Evolutionary conservation across 1,139 yeast genomes (phyloP).

Genomic region (Lodderomyces margitis): DNA sequence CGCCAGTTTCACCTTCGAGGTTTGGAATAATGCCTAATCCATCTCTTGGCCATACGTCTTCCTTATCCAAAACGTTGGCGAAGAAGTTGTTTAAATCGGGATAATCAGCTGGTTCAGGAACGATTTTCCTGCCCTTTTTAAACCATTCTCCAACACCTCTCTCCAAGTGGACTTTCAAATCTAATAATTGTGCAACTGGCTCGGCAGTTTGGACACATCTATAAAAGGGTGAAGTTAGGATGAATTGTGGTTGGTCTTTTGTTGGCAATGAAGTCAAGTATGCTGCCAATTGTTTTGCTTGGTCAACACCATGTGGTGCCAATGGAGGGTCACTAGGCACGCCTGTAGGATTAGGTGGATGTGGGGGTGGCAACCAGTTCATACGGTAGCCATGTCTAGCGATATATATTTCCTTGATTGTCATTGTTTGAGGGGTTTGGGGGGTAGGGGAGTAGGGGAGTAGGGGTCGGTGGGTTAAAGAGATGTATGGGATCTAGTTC

Average conservation of each 20-base stretch:
- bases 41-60: slow-evolving; percentile 43
- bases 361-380: slow-evolving; percentile 79
- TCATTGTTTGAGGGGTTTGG: slow-evolving; percentile 27
- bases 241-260: slow-evolving; percentile 56
- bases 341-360: slow-evolving; percentile 75
- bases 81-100: slow-evolving; percentile 50
- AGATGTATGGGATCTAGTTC: not conserved
- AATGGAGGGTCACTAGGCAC: slow-evolving; percentile 79
- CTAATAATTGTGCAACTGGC: slow-evolving; percentile 59
- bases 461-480: not conserved
- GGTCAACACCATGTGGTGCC: slow-evolving; percentile 77
- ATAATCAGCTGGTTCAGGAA: slow-evolving; percentile 60
- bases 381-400: slow-evolving; percentile 78
- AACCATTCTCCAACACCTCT: slow-evolving; percentile 77
- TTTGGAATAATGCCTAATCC: slow-evolving; percentile 50
- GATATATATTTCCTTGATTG: slow-evolving; percentile 45
- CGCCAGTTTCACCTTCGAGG: slow-evolving; percentile 61
- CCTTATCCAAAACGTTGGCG: slow-evolving; percentile 38
- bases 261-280: slow-evolving; percentile 38
- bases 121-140: slow-evolving; percentile 49
- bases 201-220: slow-evolving; percentile 83
- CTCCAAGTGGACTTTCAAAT: slow-evolving; percentile 60
- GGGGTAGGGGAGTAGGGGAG: not conserved
- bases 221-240: slow-evolving; percentile 82
- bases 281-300: slow-evolving; percentile 70